phyloP scores from a whole-genome alignment of 352 stramenopile genomes.

The Phytophthora multivora region DNA sequence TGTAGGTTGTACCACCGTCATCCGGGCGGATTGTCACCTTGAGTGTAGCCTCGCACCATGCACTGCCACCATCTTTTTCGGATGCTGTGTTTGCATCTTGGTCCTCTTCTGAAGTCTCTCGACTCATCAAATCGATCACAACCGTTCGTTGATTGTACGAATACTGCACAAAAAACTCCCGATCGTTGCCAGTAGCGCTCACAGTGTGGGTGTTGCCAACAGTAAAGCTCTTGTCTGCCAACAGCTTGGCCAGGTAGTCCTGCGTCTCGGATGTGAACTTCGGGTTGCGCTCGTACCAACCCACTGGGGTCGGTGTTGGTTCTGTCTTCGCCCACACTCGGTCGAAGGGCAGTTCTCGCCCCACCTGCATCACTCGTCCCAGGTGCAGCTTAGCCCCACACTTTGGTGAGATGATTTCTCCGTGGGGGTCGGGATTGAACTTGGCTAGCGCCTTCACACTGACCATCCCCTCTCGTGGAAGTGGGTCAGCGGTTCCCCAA shows the following conservation, averaged over 20 bases:
- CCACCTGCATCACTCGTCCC: slow-evolving; percentile 52
- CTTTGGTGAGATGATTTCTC: slow-evolving; percentile 56
- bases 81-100: not conserved
- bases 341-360: slow-evolving; percentile 43
- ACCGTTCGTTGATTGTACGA: slow-evolving; percentile 32
- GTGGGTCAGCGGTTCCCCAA: slow-evolving; percentile 33
- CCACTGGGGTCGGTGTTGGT: slow-evolving; percentile 22
- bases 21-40: slow-evolving; percentile 29
- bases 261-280: slow-evolving; percentile 42
- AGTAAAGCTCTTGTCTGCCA: slow-evolving; percentile 39
- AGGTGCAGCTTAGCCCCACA: slow-evolving; percentile 57
- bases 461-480: slow-evolving; percentile 49
- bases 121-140: slow-evolving; percentile 53
- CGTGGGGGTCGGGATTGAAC: slow-evolving; percentile 54
- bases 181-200: slow-evolving; percentile 37
- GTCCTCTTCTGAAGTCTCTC: slow-evolving; percentile 15
- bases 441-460: slow-evolving; percentile 65
- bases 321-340: slow-evolving; percentile 63
- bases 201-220: slow-evolving; percentile 48
- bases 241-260: slow-evolving; percentile 43
- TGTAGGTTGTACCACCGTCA: slow-evolving; percentile 17
- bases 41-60: slow-evolving; percentile 36
- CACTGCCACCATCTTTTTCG: slow-evolving; percentile 7
- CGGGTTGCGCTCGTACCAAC: slow-evolving; percentile 46
- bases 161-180: slow-evolving; percentile 41